phyloP scores from a whole-genome alignment of 2,329 filamentous ascomycete genomes.

The Trichophyton mentagrophytes region DNA sequence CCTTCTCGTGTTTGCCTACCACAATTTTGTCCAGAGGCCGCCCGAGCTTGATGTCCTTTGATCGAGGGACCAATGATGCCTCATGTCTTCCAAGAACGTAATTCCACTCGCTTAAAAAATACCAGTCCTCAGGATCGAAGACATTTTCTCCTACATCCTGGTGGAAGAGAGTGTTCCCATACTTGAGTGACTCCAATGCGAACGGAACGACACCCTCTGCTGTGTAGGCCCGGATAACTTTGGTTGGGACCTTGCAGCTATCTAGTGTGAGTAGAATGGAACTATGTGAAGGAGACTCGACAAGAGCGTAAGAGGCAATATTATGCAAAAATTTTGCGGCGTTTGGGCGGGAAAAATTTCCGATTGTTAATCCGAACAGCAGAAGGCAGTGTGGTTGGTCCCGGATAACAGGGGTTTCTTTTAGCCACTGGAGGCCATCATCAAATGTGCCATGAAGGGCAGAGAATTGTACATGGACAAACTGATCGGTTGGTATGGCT shows the following conservation, averaged over 20 bases:
- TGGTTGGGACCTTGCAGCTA: neutral
- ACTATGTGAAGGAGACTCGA: neutral
- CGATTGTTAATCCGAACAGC: neutral
- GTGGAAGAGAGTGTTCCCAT: neutral
- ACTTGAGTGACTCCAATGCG: neutral
- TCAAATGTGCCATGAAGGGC: conserved; percentile 2
- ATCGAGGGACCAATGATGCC: neutral
- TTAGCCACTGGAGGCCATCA: neutral
- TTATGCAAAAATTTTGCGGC: neutral
- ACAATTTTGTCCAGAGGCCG: neutral
- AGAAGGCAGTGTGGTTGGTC: neutral
- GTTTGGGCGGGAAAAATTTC: neutral
- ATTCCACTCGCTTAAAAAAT: neutral
- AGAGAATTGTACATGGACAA: neutral
- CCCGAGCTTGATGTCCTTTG: neutral
- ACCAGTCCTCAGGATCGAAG: neutral
- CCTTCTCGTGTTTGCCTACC: neutral
- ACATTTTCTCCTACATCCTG: neutral
- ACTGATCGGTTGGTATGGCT: neutral
- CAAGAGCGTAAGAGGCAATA: neutral
- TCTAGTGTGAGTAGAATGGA: neutral
- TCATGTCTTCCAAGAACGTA: conserved; percentile 2
- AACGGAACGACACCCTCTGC: neutral
- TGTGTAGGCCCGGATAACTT: neutral
- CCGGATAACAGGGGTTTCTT: neutral